Conservation (phyloP, 1,139 yeast species). For the Scheffersomyces quercinus region DNA sequence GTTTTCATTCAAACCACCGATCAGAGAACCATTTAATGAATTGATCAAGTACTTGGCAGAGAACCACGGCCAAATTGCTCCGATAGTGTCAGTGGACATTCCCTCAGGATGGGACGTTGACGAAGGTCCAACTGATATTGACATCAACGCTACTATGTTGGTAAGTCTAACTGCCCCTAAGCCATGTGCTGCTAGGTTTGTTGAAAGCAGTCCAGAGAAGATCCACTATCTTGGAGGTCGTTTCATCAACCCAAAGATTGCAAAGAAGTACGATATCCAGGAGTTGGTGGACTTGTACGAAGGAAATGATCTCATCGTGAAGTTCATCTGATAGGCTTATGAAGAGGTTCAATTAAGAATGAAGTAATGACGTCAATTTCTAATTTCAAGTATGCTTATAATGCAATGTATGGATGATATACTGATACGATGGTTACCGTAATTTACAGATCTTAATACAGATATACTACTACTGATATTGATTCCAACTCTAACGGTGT, state of each 20-base stretch:
- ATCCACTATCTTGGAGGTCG: slow-evolving; percentile 89
- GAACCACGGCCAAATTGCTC: slow-evolving; percentile 38
- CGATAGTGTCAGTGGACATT: slow-evolving; percentile 80
- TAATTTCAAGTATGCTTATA: neutral
- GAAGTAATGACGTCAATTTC: neutral
- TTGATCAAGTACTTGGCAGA: slow-evolving; percentile 50
- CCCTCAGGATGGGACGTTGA: slow-evolving; percentile 99
- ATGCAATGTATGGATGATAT: slow-evolving; percentile 4
- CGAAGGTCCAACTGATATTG: slow-evolving; percentile 60
- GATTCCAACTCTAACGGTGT: too few species aligned
- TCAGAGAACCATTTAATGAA: slow-evolving; percentile 73
- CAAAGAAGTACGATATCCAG: slow-evolving; percentile 69
- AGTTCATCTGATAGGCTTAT: slow-evolving; percentile 16
- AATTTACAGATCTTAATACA: too few species aligned
- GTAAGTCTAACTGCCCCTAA: slow-evolving; percentile 93
- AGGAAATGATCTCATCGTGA: slow-evolving; percentile 40
- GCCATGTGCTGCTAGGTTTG: slow-evolving; percentile 66
- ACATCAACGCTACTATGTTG: slow-evolving; percentile 61
- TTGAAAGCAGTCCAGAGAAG: slow-evolving; percentile 22
- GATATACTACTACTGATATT: too few species aligned
- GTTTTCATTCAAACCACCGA: slow-evolving; percentile 87
- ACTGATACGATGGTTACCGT: neutral
- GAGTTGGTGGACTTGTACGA: slow-evolving; percentile 33
- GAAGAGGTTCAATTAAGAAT: neutral
- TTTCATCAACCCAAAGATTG: slow-evolving; percentile 66